These are phyloP conservation scores for Amorphotheca resinae DNA, from an alignment of 495 filamentous ascomycete species.

Conservation along the genomic window DNA sequence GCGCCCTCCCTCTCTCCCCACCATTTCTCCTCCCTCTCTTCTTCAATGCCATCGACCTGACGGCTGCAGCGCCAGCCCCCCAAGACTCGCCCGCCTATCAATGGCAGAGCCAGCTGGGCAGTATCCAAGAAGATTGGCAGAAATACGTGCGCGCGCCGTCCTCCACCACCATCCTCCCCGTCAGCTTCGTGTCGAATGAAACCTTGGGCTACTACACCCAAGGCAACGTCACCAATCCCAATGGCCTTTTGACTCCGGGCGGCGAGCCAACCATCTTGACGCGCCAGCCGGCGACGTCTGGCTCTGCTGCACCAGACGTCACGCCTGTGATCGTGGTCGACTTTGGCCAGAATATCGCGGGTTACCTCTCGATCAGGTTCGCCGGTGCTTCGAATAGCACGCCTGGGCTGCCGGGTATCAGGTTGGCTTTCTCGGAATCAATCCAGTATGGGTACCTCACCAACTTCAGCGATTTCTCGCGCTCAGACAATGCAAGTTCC, in stretches of 20 bases:
- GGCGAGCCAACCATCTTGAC: slow-evolving; percentile 18
- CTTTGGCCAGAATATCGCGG: slow-evolving; percentile 34
- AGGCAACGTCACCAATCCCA: slow-evolving; percentile 24
- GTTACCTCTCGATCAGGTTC: slow-evolving; percentile 23
- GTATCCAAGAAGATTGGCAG: slow-evolving; percentile 15
- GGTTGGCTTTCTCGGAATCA: slow-evolving; percentile 34
- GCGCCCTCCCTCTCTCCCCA: no score
- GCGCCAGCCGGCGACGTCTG: slow-evolving; percentile 1
- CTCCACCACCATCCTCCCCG: slow-evolving; percentile 9
- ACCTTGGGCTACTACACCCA: no score
- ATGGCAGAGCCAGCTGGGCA: not conserved
- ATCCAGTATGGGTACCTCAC: slow-evolving; percentile 25
- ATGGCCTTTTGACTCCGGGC: slow-evolving; percentile 21
- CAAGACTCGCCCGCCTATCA: not conserved
- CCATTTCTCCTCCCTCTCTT: no score
- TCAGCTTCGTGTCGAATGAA: slow-evolving; percentile 6
- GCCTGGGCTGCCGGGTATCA: slow-evolving; percentile 25
- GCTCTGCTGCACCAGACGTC: slow-evolving; percentile 2
- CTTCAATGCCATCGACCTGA: no score
- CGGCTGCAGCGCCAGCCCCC: slow-evolving; percentile 43
- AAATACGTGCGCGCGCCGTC: slow-evolving; percentile 18
- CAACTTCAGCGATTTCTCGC: slow-evolving; percentile 31
- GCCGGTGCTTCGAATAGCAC: slow-evolving; percentile 19
- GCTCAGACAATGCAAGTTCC: slow-evolving; percentile 28
- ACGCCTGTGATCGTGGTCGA: slow-evolving; percentile 26